Evolutionary conservation across 2,329 filamentous ascomycete species (phyloP), one percentile per base, ranked within the genome.

Genomic region (Hysterium pulicare): DNA sequence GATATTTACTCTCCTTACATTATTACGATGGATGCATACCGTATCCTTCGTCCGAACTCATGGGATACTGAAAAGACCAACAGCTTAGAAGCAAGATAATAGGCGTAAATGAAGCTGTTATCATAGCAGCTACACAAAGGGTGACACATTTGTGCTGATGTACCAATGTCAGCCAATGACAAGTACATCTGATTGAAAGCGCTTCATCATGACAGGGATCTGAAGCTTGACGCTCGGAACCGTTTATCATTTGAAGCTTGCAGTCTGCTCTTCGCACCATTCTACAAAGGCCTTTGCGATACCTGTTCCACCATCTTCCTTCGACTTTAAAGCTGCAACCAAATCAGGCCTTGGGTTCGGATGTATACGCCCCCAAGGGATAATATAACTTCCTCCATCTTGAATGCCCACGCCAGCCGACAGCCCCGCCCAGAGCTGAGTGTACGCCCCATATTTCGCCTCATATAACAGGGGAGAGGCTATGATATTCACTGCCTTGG

Each of bases 281-380:
- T 40, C 35, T 4, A 28, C 36, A 24, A 44, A 40, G 6, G 13
- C 20, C 5, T 35, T 33, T 21, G 41, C 41, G 7, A 16, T 21
- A 17, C 41, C 43, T 19, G 32, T 44, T n/a, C 36, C 41, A 19
- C 41, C 41, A 22, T 44, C 41, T n/a, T 40, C 30, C 22, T 23
- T 34, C 26, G 20, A 20, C 17, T 24, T 31, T 7, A 41, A 23
- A 11, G 37, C 37, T 7, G 13, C 24, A 9, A 45, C 16, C 16
- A 35, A 32, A 28, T 41, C 32, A 19, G 24, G 35, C n/a, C 37
- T 34, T 19, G 20, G 31, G n/a, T 15, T 28, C 28, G 37, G 32
- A 17, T 41, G 42, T 17, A 16, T 32, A 11, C 38, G 22, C 9
- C 38, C 38, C 15, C 22, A 40, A 15, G 38, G 38, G 9, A 40